Evolutionary conservation across 257 asterid species (phyloP), one percentile per base, ranked within the genome.

Genomic region (Solanum tarapatanum): DNA sequence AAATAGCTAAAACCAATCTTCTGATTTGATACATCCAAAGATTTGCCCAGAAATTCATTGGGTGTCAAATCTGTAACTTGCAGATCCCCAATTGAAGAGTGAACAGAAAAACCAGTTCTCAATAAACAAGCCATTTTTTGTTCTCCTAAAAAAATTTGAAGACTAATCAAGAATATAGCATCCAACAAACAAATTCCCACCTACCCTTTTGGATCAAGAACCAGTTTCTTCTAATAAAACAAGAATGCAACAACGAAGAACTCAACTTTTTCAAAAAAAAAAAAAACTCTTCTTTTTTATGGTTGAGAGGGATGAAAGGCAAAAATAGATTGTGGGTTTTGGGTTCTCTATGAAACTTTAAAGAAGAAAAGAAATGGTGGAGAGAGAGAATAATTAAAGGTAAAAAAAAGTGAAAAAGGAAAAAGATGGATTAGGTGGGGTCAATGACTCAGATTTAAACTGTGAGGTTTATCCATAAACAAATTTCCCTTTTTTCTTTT

Each of bases 111-210:
- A 26, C 90, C 92, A 74, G 91, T 89, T 88, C 92, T 94, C 87
- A 94, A 87, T 17, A 91, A 90, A 89, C 92, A 92, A 72, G 95
- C 92, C 99, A 96, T 96, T 64, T 85, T 73, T 76, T 88, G 72
- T 24, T 39, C 64, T 32, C 19, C 87, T 7, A 85, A 39, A 41
- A 28, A 41, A 28, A 17, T 60, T 6, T 41, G 8, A 33, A 21
- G 89, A 87, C 85, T 83, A 88, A 77, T 80, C 87, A 75, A 88
- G 86, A 37, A 37, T 86, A 82, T 87, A 86, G 77, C 87, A 85
- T 86, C 91, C 21, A 87, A 92, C 89, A 79, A 79, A 13, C 28
- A 43, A 89, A 89, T 19, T 32, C 85, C 58, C 82, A 84, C 88
- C 89, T 72, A 79, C 55, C 73, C 87, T 77, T 70, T 74, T 86